Evolutionary conservation across 768 basidiomycete species (phyloP).

Genomic region (Boletales sp.): DNA sequence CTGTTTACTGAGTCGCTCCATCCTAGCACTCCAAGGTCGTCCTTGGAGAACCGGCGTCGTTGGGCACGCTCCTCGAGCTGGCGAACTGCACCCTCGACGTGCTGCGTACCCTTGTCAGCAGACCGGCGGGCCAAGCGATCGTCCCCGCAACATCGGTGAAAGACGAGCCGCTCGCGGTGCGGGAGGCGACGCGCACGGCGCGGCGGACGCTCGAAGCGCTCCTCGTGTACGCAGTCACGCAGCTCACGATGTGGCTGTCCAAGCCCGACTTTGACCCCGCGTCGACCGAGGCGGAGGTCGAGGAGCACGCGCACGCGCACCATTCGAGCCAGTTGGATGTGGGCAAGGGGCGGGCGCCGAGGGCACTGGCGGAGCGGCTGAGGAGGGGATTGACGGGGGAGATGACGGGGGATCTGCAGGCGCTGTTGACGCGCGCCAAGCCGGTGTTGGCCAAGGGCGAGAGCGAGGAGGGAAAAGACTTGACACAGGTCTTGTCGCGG

Average conservation of each 20-base stretch:
- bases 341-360: slow-evolving; percentile 38
- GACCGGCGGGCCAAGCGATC: slow-evolving; percentile 56
- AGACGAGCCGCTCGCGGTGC: slow-evolving; percentile 43
- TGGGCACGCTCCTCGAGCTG: slow-evolving; percentile 85
- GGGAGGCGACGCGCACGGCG: slow-evolving; percentile 52
- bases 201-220: slow-evolving; percentile 65
- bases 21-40: slow-evolving; percentile 81
- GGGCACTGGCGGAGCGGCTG: slow-evolving; percentile 59
- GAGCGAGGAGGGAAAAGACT: slow-evolving; percentile 40
- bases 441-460: slow-evolving; percentile 58
- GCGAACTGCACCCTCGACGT: slow-evolving; percentile 75
- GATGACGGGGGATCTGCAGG: slow-evolving; percentile 69
- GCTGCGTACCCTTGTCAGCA: slow-evolving; percentile 60
- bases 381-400: slow-evolving; percentile 78
- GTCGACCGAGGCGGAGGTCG: slow-evolving; percentile 41
- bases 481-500: slow-evolving; percentile 55
- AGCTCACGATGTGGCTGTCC: slow-evolving; percentile 74
- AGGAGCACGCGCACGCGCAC: slow-evolving; percentile 30
- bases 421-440: slow-evolving; percentile 61
- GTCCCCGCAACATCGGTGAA: slow-evolving; percentile 31
- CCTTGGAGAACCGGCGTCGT: slow-evolving; percentile 73
- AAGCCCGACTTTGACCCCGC: slow-evolving; percentile 62
- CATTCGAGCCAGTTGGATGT: slow-evolving; percentile 17
- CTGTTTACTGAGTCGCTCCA: background rate
- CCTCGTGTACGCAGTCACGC: slow-evolving; percentile 68